A percentile compares a stretch with the other conserved stretches of the same genome.
phyloP scores from a whole-genome alignment of 2,329 filamentous ascomycete species.

The Pestalotiopsis sp. region DNA sequence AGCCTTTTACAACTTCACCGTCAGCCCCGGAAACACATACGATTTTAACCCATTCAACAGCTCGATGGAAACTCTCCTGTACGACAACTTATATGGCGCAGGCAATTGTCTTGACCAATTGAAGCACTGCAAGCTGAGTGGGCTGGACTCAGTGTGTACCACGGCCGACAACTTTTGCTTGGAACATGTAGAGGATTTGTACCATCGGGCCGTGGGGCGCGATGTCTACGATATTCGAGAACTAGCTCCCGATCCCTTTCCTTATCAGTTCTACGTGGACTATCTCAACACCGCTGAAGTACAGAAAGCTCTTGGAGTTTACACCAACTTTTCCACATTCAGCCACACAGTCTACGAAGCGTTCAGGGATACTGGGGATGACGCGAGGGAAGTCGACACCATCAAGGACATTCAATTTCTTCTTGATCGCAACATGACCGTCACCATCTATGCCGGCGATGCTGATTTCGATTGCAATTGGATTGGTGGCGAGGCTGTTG shows the following conservation, averaged over 20 bases:
- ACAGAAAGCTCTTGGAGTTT: constrained; percentile 61
- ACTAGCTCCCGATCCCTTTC: constrained; percentile 58
- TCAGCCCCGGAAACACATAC: constrained; percentile 60
- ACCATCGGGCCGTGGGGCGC: constrained; percentile 52
- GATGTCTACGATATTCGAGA: constrained; percentile 66
- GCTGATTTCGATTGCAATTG: constrained; percentile 38
- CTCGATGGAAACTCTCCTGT: constrained; percentile 51
- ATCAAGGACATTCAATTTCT: constrained; percentile 27
- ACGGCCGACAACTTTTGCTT: constrained; percentile 60
- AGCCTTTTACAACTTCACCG: constrained; percentile 61
- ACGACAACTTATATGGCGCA: constrained; percentile 62
- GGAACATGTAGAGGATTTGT: constrained; percentile 53
- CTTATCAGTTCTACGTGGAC: constrained; percentile 54
- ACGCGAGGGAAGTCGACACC: constrained; percentile 29
- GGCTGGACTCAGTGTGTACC: constrained; percentile 53
- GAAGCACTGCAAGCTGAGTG: constrained; percentile 55
- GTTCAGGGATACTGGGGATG: constrained; percentile 62
- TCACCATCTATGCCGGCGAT: constrained; percentile 34
- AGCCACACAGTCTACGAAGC: constrained; percentile 45
- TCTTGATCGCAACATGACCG: constrained; percentile 23
- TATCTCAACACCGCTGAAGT: constrained; percentile 61
- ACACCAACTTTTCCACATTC: constrained; percentile 58
- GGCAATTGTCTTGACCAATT: constrained; percentile 64
- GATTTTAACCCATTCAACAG: constrained; percentile 55
- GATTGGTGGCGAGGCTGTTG: constrained; percentile 31